Evolutionary conservation across 352 stramenopile species (phyloP).

Genomic region (Pythium apleroticum): DNA sequence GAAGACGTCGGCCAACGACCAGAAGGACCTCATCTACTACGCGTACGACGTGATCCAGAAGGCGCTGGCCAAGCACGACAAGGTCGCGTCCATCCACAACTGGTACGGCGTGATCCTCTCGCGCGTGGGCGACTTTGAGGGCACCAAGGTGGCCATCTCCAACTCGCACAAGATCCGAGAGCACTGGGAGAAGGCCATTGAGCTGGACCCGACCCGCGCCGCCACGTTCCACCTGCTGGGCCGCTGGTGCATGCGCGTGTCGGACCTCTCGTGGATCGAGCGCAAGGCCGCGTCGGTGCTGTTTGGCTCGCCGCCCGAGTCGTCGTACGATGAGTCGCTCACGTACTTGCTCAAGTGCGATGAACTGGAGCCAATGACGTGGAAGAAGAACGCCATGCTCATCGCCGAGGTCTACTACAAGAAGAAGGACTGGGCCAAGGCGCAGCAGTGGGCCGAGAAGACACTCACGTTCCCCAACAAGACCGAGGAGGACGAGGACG

Average conservation of each 20-base stretch:
- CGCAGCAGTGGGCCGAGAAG: constrained; percentile 76
- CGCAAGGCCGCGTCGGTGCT: constrained; percentile 80
- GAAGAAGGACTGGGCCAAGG: constrained; percentile 57
- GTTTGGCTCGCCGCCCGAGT: constrained; percentile 77
- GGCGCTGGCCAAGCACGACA: constrained; percentile 37
- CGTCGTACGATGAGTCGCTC: constrained; percentile 82
- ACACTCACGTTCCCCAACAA: constrained; percentile 53
- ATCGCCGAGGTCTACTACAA: constrained; percentile 85
- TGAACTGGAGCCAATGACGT: constrained; percentile 62
- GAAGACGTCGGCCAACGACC: constrained; percentile 31
- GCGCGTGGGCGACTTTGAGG: constrained; percentile 83
- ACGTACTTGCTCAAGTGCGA: constrained; percentile 77
- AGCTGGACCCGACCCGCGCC: constrained; percentile 70
- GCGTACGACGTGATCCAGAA: constrained; percentile 60
- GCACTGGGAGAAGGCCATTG: constrained; percentile 75
- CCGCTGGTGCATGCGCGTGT: constrained; percentile 82
- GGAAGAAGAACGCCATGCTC: constrained; percentile 85
- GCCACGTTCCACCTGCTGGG: constrained; percentile 81
- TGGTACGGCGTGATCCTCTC: constrained; percentile 87
- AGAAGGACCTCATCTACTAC: constrained; percentile 44
- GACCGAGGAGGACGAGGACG: constrained; percentile 66
- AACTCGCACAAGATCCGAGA: constrained; percentile 83
- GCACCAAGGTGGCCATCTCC: constrained; percentile 79
- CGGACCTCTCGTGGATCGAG: constrained; percentile 84
- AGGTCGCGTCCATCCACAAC: constrained; percentile 75